These are phyloP conservation scores for Neonectria coccinea DNA, from an alignment of 2,329 filamentous ascomycete species.

Conservation along the genomic window DNA sequence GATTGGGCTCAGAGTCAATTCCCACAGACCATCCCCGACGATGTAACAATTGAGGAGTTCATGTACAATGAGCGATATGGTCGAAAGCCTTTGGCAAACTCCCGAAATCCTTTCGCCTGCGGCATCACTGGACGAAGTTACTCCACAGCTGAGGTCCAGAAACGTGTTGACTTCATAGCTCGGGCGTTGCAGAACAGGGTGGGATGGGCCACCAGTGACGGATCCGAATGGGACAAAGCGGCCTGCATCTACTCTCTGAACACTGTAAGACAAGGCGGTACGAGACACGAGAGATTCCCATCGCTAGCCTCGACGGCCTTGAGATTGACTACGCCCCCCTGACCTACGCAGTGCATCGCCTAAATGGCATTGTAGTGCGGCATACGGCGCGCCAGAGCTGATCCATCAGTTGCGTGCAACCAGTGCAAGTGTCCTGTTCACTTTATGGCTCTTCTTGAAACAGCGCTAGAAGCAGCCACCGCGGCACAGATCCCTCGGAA, in stretches of 20 bases:
- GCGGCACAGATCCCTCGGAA: too few relatives aligned
- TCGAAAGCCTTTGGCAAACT: not conserved
- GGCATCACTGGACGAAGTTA: not conserved
- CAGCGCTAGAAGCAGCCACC: too few relatives aligned
- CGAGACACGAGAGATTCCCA: not conserved
- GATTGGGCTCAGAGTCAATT: not conserved
- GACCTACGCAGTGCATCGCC: not conserved
- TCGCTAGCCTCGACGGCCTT: not conserved
- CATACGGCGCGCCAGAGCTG: not conserved
- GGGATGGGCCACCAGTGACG: not conserved
- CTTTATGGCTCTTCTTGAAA: too few relatives aligned
- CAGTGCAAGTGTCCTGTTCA: too few relatives aligned
- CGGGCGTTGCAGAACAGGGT: not conserved
- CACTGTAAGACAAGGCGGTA: not conserved
- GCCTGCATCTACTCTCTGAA: conserved; percentile 11
- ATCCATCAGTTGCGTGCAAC: not conserved
- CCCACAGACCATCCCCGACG: not conserved
- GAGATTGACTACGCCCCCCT: not conserved
- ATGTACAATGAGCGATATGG: conserved; percentile 4
- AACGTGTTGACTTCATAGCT: conserved; percentile 1
- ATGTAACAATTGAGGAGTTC: conserved; percentile 3
- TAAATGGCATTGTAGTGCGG: not conserved
- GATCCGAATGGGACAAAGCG: conserved; percentile 10
- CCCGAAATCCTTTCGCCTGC: not conserved
- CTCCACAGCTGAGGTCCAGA: not conserved